Conservation (phyloP, 2,329 filamentous ascomycete genomes). For the Fusarium euwallaceae region DNA sequence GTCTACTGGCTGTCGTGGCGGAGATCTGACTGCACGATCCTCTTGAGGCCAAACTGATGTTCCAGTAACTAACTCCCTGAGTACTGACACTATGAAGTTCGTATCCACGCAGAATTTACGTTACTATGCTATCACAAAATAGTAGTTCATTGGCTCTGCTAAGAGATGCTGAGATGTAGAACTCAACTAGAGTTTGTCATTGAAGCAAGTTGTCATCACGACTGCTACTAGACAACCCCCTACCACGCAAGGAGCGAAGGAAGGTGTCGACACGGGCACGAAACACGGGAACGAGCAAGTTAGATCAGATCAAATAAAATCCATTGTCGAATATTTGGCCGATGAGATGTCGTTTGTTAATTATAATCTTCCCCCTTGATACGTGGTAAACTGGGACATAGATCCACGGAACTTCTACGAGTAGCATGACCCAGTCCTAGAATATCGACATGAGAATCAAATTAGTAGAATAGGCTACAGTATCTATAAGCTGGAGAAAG, state of each 20-base stretch:
- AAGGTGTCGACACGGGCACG: not conserved
- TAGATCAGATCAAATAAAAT: too few species aligned
- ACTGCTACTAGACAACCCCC: not conserved
- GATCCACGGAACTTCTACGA: not conserved
- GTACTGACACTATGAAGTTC: too few species aligned
- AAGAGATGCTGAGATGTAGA: not conserved
- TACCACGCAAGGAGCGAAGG: not conserved
- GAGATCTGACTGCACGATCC: not conserved
- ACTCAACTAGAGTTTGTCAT: not conserved
- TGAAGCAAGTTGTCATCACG: not conserved
- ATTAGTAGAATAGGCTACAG: too few species aligned
- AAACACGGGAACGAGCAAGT: not conserved
- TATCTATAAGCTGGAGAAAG: not conserved
- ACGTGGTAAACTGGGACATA: not conserved
- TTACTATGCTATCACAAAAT: not conserved
- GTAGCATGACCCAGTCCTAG: not conserved
- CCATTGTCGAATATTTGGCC: too few species aligned
- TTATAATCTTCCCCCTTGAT: not conserved
- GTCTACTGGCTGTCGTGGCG: not conserved
- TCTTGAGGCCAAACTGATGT: not conserved
- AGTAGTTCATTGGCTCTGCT: fast-evolving
- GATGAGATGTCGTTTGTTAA: not conserved
- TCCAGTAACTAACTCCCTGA: not conserved
- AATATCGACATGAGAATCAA: not conserved
- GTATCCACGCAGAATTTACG: not conserved